A percentile compares a stretch with the other conserved stretches of the same genome.
These are phyloP conservation scores for Citrullus colocynthis DNA, from an alignment of 306 rosid genomes.

Conservation along the genomic window DNA sequence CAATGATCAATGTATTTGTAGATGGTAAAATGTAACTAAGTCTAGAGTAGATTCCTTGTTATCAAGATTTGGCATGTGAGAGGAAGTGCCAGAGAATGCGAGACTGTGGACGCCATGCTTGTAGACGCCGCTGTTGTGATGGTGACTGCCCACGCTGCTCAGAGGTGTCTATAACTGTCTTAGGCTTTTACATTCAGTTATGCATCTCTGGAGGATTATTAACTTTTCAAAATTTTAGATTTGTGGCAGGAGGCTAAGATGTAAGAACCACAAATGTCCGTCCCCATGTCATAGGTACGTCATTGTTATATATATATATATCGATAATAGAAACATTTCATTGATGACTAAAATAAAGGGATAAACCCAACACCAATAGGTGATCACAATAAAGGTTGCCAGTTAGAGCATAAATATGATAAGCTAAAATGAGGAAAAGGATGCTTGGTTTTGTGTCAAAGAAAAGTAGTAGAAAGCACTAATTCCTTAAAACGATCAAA, in stretches of 20 bases:
- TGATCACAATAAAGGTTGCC: too few relatives aligned
- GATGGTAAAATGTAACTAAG: slow-evolving; percentile 26
- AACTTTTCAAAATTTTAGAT: slow-evolving; percentile 35
- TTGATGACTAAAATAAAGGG: too few relatives aligned
- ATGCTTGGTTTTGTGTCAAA: too few relatives aligned
- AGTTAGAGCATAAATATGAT: too few relatives aligned
- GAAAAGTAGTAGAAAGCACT: too few relatives aligned
- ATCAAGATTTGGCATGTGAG: slow-evolving; percentile 84
- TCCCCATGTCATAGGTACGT: slow-evolving; percentile 92
- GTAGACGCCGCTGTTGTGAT: slow-evolving; percentile 92
- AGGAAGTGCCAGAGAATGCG: slow-evolving; percentile 75
- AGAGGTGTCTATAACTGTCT: slow-evolving; percentile 41
- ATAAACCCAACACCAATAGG: too few relatives aligned
- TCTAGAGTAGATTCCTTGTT: slow-evolving; percentile 83
- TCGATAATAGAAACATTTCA: too few relatives aligned
- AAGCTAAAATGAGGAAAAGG: too few relatives aligned
- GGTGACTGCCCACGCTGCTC: slow-evolving; percentile 91
- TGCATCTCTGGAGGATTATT: slow-evolving; percentile 5
- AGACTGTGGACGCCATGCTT: slow-evolving; percentile 83
- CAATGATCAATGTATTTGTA: slow-evolving; percentile 8
- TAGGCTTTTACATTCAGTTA: slow-evolving; percentile 9
- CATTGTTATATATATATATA: not conserved
- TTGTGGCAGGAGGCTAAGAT: slow-evolving; percentile 79
- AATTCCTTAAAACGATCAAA: too few relatives aligned
- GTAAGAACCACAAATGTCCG: slow-evolving; percentile 90